These are phyloP conservation scores for Solanum pimpinellifolium DNA, from an alignment of 257 asterid genomes.

Conservation along the genomic window DNA sequence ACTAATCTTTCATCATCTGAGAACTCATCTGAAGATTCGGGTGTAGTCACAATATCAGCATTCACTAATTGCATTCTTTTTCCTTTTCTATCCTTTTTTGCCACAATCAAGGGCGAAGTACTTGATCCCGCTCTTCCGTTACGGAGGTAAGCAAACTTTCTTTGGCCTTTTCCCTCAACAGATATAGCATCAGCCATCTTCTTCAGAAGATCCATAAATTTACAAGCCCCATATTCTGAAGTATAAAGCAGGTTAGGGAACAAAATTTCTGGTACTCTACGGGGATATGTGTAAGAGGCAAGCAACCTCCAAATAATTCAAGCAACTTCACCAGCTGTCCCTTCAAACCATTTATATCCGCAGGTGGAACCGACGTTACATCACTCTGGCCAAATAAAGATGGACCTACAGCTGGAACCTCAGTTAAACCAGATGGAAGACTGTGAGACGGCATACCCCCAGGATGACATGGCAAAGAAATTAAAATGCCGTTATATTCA, in stretches of 20 bases:
- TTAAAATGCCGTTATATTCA: conserved; percentile 26
- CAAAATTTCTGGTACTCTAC: conserved; percentile 56
- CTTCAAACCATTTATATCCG: conserved; percentile 72
- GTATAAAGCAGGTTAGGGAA: conserved; percentile 45
- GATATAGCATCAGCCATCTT: conserved; percentile 58
- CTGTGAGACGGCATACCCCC: conserved; percentile 25
- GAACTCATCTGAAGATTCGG: conserved; percentile 50
- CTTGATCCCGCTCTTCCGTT: conserved; percentile 23
- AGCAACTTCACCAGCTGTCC: conserved; percentile 71
- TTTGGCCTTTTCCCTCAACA: conserved; percentile 46
- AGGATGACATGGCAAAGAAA: conserved; percentile 21
- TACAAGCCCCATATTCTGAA: conserved; percentile 59
- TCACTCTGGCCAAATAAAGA: conserved; percentile 20
- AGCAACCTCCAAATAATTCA: conserved; percentile 52
- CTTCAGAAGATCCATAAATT: conserved; percentile 63
- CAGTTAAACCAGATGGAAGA: conserved; percentile 31
- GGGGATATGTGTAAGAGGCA: conserved; percentile 50
- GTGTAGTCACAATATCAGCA: conserved; percentile 11
- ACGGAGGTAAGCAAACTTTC: conserved; percentile 39
- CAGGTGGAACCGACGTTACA: conserved; percentile 68
- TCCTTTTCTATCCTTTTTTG: conserved; percentile 38
- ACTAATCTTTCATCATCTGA: conserved; percentile 47
- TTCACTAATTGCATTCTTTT: conserved; percentile 31
- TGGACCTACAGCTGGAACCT: conserved; percentile 7
- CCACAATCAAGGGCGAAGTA: conserved; percentile 11